Percentiles rank a stretch among this genome's conserved stretches.
These are phyloP conservation scores for Theileria orientalis DNA, from an alignment of 169 alveolate genomes.

Conservation along the genomic window DNA sequence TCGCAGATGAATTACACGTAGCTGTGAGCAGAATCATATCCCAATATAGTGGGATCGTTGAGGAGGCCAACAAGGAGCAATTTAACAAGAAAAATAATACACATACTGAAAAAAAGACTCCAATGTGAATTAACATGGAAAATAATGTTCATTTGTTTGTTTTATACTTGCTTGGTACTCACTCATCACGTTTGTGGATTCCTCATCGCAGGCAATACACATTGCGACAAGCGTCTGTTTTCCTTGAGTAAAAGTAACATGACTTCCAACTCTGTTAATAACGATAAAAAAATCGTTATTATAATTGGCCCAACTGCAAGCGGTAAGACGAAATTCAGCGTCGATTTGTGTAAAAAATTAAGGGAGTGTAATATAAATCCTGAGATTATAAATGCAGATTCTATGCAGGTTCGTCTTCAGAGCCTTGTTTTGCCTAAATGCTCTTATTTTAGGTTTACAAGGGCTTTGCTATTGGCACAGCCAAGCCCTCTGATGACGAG, in stretches of 20 bases:
- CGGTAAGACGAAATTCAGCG: conserved; percentile 72
- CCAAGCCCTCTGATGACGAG: conserved; percentile 67
- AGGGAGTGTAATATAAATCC: conserved; percentile 47
- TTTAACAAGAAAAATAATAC: neutral
- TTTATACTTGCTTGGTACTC: too few species aligned
- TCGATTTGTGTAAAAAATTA: conserved; percentile 63
- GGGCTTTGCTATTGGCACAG: conserved; percentile 71
- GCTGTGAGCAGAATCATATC: conserved; percentile 69
- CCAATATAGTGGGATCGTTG: conserved; percentile 65
- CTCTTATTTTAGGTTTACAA: conserved; percentile 45
- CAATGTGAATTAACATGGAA: neutral
- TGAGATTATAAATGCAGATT: conserved; percentile 73
- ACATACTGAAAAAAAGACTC: neutral
- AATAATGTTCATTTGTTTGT: neutral
- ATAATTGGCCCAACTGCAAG: conserved; percentile 75
- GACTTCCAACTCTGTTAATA: neutral
- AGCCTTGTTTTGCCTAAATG: neutral
- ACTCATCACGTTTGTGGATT: neutral
- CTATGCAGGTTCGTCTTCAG: conserved; percentile 70
- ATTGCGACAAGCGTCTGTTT: neutral
- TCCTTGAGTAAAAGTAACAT: neutral
- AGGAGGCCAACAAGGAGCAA: conserved; percentile 34
- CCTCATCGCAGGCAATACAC: neutral
- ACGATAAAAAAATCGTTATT: conserved; percentile 27
- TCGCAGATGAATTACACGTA: conserved; percentile 68